phyloP scores from a whole-genome alignment of 2,329 filamentous ascomycete genomes.

The Dothideomycetes sp. region DNA sequence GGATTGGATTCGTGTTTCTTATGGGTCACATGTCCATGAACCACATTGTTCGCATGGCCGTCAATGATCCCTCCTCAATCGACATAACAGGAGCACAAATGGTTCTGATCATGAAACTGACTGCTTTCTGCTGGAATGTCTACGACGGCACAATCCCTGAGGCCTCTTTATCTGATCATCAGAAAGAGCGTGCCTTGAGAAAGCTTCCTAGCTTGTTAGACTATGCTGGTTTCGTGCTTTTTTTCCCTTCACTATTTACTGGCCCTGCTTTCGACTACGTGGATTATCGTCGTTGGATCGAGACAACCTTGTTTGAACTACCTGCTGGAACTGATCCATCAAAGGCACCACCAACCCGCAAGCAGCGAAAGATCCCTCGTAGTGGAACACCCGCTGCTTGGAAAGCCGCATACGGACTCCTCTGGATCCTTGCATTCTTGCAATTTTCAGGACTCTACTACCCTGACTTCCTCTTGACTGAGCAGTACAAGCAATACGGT shows the following conservation, averaged over 20 bases:
- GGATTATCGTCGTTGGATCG: conserved; percentile 87
- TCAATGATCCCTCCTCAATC: conserved; percentile 55
- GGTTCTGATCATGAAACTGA: conserved; percentile 97
- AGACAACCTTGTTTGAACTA: conserved; percentile 87
- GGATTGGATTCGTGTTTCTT: conserved; percentile 85
- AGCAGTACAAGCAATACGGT: conserved; percentile 56
- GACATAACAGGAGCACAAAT: conserved; percentile 95
- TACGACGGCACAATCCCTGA: conserved; percentile 79
- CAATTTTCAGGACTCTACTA: conserved; percentile 61
- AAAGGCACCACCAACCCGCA: conserved; percentile 76
- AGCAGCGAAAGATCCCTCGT: conserved; percentile 84
- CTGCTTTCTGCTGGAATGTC: conserved; percentile 95
- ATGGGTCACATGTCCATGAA: conserved; percentile 94
- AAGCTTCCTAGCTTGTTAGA: conserved; percentile 69
- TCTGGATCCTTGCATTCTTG: conserved; percentile 74
- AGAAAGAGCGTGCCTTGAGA: conserved; percentile 70
- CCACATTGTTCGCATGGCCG: conserved; percentile 72
- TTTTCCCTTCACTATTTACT: conserved; percentile 84
- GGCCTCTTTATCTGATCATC: conserved; percentile 72
- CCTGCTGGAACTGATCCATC: conserved; percentile 71
- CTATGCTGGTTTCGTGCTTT: conserved; percentile 83
- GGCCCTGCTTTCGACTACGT: conserved; percentile 92
- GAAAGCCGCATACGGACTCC: conserved; percentile 63
- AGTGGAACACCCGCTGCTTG: conserved; percentile 75
- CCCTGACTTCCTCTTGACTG: conserved; percentile 52